A percentile compares a stretch with the other conserved stretches of the same genome.
Conservation (phyloP, 495 filamentous ascomycete genomes). For the Xeromyces bisporus region DNA sequence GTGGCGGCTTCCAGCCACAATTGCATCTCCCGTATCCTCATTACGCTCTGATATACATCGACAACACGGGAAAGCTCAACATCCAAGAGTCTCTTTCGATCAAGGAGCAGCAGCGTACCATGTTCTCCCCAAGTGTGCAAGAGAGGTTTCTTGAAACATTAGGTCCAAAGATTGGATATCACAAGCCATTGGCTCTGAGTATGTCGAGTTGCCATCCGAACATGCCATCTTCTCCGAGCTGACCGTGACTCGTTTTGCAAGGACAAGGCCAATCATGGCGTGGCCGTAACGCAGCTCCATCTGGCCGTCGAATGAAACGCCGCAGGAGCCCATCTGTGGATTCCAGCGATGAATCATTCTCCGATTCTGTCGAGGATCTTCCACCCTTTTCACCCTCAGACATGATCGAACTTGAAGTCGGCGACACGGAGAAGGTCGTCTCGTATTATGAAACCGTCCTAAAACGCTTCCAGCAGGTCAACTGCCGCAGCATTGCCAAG, state of each 20-base stretch:
- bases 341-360: slow-evolving; percentile 7
- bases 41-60: slow-evolving; percentile 28
- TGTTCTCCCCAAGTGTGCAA: slow-evolving; percentile 23
- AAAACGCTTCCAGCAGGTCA: slow-evolving; percentile 29
- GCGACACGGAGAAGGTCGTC: slow-evolving; percentile 20
- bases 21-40: slow-evolving; percentile 19
- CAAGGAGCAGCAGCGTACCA: slow-evolving; percentile 14
- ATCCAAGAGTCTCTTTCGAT: slow-evolving; percentile 24
- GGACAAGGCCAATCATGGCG: no score
- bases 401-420: slow-evolving; percentile 22
- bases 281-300: slow-evolving; percentile 5
- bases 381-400: slow-evolving; percentile 15
- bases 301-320: slow-evolving; percentile 19
- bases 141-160: slow-evolving; percentile 23
- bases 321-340: slow-evolving; percentile 14
- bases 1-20: slow-evolving; percentile 11
- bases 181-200: slow-evolving; percentile 15
- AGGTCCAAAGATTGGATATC: slow-evolving; percentile 16
- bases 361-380: slow-evolving; percentile 13
- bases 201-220: slow-evolving; percentile 3
- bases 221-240: not conserved
- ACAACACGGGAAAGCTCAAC: slow-evolving; percentile 21
- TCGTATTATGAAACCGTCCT: slow-evolving; percentile 23
- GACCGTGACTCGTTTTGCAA: not conserved
- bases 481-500: slow-evolving; percentile 44